These are phyloP conservation scores for Neospermospora avenae DNA, from an alignment of 2,329 filamentous ascomycete genomes.

Conservation along the genomic window DNA sequence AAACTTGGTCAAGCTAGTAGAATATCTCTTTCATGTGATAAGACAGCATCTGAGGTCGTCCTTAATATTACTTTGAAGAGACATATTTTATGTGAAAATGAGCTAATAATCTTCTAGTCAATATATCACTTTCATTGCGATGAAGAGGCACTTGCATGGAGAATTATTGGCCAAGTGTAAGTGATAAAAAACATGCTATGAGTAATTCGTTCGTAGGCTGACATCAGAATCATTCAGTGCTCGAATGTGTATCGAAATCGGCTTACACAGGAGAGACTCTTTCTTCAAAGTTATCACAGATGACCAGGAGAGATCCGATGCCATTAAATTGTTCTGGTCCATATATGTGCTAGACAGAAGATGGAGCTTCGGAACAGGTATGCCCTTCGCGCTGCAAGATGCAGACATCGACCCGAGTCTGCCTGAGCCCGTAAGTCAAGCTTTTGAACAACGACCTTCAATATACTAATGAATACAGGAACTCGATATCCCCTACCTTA, in stretches of 20 bases:
- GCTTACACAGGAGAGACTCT: constrained; percentile 76
- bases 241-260: constrained; percentile 75
- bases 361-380: constrained; percentile 86
- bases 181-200: neutral
- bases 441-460: constrained; percentile 19
- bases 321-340: constrained; percentile 78
- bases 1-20: neutral
- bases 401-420: constrained; percentile 78
- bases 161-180: constrained; percentile 54
- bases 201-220: neutral
- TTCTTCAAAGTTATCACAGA: constrained; percentile 64
- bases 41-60: too few relatives aligned
- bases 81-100: too few relatives aligned
- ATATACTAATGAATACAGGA: constrained; percentile 23
- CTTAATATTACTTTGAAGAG: too few relatives aligned
- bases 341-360: constrained; percentile 81
- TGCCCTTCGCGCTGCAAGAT: constrained; percentile 83
- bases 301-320: constrained; percentile 63
- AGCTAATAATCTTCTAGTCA: constrained; percentile 43
- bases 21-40: neutral
- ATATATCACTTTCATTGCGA: constrained; percentile 83
- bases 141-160: constrained; percentile 83
- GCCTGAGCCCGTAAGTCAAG: constrained; percentile 67
- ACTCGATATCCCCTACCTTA: constrained; percentile 59
- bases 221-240: constrained; percentile 38